phyloP scores from a whole-genome alignment of 2,329 filamentous ascomycete species.

The Aureobasidium pullulans region DNA sequence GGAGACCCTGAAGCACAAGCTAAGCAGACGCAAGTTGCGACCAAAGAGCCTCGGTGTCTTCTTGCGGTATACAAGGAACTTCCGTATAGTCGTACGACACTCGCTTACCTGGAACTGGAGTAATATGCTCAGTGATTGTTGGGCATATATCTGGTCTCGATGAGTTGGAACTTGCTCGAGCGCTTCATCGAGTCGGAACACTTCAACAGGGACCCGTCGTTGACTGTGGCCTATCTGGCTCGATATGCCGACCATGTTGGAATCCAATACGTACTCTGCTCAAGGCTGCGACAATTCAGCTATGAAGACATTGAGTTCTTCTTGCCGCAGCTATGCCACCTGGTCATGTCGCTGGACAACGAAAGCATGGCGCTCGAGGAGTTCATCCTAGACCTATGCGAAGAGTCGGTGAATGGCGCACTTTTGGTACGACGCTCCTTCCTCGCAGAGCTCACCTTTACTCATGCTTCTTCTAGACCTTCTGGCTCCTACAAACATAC shows the following conservation, averaged over 20 bases:
- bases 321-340: slow-evolving; percentile 75
- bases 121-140: background rate
- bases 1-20: background rate
- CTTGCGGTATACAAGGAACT: background rate
- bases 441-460: background rate
- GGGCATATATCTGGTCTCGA: slow-evolving; percentile 23
- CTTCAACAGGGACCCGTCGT: slow-evolving; percentile 85
- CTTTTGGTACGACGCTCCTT: slow-evolving; percentile 52
- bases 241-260: slow-evolving; percentile 85
- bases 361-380: slow-evolving; percentile 88
- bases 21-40: background rate
- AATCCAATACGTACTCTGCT: slow-evolving; percentile 82
- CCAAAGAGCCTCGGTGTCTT: background rate
- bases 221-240: slow-evolving; percentile 80
- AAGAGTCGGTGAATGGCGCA: slow-evolving; percentile 79
- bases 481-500: slow-evolving; percentile 86
- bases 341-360: slow-evolving; percentile 81
- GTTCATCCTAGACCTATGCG: slow-evolving; percentile 77
- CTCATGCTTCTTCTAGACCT: slow-evolving; percentile 51
- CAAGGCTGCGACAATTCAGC: slow-evolving; percentile 79
- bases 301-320: slow-evolving; percentile 94
- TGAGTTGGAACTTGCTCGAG: slow-evolving; percentile 76
- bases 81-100: background rate
- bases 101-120: background rate
- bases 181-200: slow-evolving; percentile 90